Percentiles rank a stretch among this genome's conserved stretches.
phyloP scores from a whole-genome alignment of 2,329 filamentous ascomycete genomes.

The Atkinsonella hypoxylon region DNA sequence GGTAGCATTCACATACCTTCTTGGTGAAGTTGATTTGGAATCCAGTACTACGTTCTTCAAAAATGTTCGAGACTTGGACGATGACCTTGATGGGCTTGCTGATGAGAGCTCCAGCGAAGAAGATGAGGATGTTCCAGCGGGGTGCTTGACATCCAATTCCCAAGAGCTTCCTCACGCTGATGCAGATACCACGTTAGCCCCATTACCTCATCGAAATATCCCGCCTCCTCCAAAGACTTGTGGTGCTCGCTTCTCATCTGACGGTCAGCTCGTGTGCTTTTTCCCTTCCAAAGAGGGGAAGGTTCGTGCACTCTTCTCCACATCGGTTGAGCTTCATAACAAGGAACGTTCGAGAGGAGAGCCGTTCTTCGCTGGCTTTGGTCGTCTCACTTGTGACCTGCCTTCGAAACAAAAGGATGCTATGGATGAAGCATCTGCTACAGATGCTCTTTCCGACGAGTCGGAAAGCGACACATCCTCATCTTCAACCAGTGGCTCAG shows the following conservation, averaged over 20 bases:
- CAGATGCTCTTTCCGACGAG: slow-evolving; percentile 38
- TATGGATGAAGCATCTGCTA: slow-evolving; percentile 37
- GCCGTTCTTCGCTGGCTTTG: slow-evolving; percentile 45
- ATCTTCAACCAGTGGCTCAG: slow-evolving; percentile 46
- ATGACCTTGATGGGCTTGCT: slow-evolving; percentile 41
- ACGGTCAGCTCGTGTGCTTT: slow-evolving; percentile 54
- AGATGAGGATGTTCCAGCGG: slow-evolving; percentile 43
- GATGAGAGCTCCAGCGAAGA: slow-evolving; percentile 82
- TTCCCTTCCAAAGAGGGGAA: slow-evolving; percentile 57
- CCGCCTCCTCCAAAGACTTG: slow-evolving; percentile 47
- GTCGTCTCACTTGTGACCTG: slow-evolving; percentile 39
- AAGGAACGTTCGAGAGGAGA: slow-evolving; percentile 40
- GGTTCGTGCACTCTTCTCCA: slow-evolving; percentile 36
- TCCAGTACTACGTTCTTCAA: slow-evolving; percentile 50
- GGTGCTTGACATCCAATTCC: slow-evolving; percentile 47
- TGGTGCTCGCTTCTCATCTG: slow-evolving; percentile 48
- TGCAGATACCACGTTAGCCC: slow-evolving; percentile 39
- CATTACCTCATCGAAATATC: slow-evolving; percentile 37
- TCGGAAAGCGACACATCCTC: slow-evolving; percentile 36
- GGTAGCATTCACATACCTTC: slow-evolving; percentile 48
- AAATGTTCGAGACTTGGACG: slow-evolving; percentile 50
- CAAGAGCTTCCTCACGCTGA: slow-evolving; percentile 47
- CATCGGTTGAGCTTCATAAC: slow-evolving; percentile 30
- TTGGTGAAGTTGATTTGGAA: slow-evolving; percentile 50
- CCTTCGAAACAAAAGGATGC: slow-evolving; percentile 34